Percentiles rank a stretch among this genome's conserved stretches.
These are phyloP conservation scores for Corylus heterophylla DNA, from an alignment of 306 rosid species.

Conservation along the genomic window DNA sequence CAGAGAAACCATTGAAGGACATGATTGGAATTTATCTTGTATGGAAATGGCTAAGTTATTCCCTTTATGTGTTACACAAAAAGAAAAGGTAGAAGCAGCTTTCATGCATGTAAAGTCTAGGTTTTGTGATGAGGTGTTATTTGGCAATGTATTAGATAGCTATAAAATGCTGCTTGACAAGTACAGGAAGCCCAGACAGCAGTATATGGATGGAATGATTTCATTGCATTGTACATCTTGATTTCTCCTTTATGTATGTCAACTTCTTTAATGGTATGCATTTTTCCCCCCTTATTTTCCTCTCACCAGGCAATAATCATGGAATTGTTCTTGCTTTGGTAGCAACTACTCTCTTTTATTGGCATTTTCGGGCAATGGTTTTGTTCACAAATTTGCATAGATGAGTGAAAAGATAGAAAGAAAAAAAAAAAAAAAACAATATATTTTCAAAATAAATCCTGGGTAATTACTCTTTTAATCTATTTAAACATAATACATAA, in stretches of 20 bases:
- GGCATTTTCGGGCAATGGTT: not conserved
- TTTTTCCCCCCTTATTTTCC: not conserved
- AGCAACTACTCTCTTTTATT: no score
- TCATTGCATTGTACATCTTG: constrained; percentile 61
- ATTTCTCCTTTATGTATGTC: not conserved
- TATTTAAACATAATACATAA: constrained; percentile 31
- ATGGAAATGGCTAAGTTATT: constrained; percentile 38
- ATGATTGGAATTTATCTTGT: constrained; percentile 34
- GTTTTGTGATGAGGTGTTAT: constrained; percentile 59
- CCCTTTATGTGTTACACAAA: constrained; percentile 36
- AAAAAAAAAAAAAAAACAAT: no score
- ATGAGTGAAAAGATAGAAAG: not conserved
- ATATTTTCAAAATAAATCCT: not conserved
- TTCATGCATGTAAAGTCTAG: constrained; percentile 57
- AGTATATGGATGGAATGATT: constrained; percentile 72
- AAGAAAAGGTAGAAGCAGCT: constrained; percentile 48
- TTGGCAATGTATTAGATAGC: constrained; percentile 54
- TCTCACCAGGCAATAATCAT: not conserved
- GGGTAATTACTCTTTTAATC: constrained; percentile 25
- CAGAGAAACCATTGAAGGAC: constrained; percentile 28
- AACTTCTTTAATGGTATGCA: not conserved
- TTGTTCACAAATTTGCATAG: not conserved
- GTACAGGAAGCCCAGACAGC: constrained; percentile 64
- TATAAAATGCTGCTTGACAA: constrained; percentile 58
- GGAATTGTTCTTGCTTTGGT: not conserved